Percentiles rank a stretch among this genome's conserved stretches.
Conservation (phyloP, 148 eudicot species). For the Silene latifolia region DNA sequence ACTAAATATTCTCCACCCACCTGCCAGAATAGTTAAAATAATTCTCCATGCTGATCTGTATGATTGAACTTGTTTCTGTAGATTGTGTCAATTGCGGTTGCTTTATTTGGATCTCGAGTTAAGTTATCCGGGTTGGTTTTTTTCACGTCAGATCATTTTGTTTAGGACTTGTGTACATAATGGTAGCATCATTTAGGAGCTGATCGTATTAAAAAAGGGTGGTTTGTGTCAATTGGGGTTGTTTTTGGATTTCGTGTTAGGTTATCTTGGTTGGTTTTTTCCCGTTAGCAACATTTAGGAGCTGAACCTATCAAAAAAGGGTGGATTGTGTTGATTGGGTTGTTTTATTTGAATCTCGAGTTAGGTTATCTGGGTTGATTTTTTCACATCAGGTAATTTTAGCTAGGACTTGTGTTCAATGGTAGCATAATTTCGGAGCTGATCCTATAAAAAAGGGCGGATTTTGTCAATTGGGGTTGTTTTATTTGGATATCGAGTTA, state of each 20-base stretch:
- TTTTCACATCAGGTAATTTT: neutral
- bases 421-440: too few species aligned
- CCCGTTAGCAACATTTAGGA: too few species aligned
- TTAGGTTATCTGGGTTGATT: neutral
- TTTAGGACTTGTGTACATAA: too few species aligned
- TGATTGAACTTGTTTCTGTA: neutral
- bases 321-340: too few species aligned
- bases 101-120: neutral
- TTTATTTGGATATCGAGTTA: too few species aligned
- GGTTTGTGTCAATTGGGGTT: neutral
- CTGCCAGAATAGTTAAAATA: neutral
- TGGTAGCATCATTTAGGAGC: too few species aligned
- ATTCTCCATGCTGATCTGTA: neutral
- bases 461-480: too few species aligned
- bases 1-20: conserved; percentile 6
- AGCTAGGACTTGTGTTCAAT: too few species aligned
- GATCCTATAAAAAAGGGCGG: too few species aligned
- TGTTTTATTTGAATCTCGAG: neutral
- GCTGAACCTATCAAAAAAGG: too few species aligned
- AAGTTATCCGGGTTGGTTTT: neutral
- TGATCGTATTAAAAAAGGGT: too few species aligned
- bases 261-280: neutral
- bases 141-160: neutral
- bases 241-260: neutral
- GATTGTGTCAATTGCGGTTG: neutral